phyloP scores from a whole-genome alignment of 2,329 filamentous ascomycete genomes.

The Karstenula rhodostoma region DNA sequence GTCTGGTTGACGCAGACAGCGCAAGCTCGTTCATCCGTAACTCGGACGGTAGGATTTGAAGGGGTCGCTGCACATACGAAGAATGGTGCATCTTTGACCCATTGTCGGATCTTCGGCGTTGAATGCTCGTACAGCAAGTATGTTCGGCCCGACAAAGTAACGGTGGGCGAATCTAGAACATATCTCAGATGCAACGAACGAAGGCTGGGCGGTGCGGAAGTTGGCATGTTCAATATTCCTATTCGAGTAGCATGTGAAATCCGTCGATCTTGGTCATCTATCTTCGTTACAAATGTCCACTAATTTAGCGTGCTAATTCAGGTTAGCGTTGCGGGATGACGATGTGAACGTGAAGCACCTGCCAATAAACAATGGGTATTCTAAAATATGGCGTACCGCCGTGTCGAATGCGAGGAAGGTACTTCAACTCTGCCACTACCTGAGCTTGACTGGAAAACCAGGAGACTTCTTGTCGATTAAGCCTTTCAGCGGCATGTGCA shows the following conservation, averaged over 20 bases:
- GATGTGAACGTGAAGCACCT: too few species aligned
- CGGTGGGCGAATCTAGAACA: too few species aligned
- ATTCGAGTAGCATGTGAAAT: background rate
- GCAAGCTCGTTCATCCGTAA: background rate
- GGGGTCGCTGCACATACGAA: background rate
- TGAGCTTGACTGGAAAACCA: background rate
- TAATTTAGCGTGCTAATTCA: background rate
- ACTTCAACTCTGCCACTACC: background rate
- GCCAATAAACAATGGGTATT: too few species aligned
- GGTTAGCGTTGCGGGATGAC: too few species aligned
- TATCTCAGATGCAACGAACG: too few species aligned
- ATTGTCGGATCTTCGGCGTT: background rate
- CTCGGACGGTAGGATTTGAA: background rate
- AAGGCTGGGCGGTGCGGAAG: too few species aligned
- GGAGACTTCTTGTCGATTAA: too few species aligned
- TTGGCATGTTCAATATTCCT: background rate
- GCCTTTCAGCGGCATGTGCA: background rate
- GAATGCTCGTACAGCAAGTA: background rate
- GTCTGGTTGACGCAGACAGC: background rate
- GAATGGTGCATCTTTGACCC: background rate
- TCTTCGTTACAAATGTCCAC: background rate
- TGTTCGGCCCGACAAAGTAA: background rate
- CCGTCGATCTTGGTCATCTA: background rate
- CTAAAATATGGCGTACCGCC: too few species aligned
- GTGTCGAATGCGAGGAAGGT: too few species aligned